A percentile compares a stretch with the other conserved stretches of the same genome.
Conservation (phyloP, 2,329 filamentous ascomycete species). For the Teratosphaeria nubilosa region DNA sequence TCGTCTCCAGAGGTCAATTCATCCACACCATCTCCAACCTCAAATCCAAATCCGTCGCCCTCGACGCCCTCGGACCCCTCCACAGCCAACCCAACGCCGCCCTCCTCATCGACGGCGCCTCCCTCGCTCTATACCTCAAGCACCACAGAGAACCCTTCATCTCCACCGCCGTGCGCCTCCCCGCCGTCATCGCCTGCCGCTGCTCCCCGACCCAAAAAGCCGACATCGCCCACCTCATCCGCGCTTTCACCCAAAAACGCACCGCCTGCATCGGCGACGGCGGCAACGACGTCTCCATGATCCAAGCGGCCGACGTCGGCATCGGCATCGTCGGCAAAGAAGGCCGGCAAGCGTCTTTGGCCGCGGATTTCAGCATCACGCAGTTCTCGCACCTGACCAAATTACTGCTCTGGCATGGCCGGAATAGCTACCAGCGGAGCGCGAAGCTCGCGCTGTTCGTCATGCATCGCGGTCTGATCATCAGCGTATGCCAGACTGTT, state of each 20-base stretch:
- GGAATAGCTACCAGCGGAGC: conserved; percentile 91
- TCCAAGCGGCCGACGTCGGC: conserved; percentile 93
- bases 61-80: conserved; percentile 81
- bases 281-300: conserved; percentile 98
- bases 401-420: conserved; percentile 95
- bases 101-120: conserved; percentile 90
- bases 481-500: conserved; percentile 92
- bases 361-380: conserved; percentile 92
- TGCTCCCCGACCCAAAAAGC: conserved; percentile 97
- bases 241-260: conserved; percentile 82
- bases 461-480: conserved; percentile 92
- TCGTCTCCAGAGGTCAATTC: conserved; percentile 87
- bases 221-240: conserved; percentile 83
- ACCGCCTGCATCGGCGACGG: conserved; percentile 97
- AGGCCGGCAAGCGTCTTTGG: conserved; percentile 84
- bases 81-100: conserved; percentile 77
- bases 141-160: conserved; percentile 82
- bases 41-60: conserved; percentile 71
- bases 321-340: conserved; percentile 98
- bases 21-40: conserved; percentile 77
- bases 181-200: conserved; percentile 88
- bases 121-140: conserved; percentile 68
- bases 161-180: conserved; percentile 73
- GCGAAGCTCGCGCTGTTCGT: conserved; percentile 97
- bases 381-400: conserved; percentile 94